phyloP scores from a whole-genome alignment of 305 asterid species.

The Lippia alba region DNA sequence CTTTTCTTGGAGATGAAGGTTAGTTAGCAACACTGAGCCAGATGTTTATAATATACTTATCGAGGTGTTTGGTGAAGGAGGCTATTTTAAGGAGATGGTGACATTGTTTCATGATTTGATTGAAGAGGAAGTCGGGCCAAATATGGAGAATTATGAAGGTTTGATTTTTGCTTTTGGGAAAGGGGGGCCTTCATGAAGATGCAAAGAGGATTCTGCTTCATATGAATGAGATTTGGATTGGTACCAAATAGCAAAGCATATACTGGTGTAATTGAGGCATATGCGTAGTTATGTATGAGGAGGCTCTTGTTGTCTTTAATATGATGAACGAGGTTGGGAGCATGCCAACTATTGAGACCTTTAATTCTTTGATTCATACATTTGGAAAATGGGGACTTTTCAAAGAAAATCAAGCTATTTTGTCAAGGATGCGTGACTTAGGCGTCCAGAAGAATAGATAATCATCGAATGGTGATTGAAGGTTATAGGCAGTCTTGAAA shows the following conservation, averaged over 20 bases:
- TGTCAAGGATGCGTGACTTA: conserved; percentile 72
- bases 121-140: conserved; percentile 93
- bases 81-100: conserved; percentile 97
- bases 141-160: conserved; percentile 97
- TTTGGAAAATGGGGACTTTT: conserved; percentile 90
- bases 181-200: conserved; percentile 91
- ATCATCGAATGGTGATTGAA: conserved; percentile 80
- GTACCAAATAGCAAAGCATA: conserved; percentile 88
- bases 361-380: conserved; percentile 76
- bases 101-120: conserved; percentile 94
- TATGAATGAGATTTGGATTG: conserved; percentile 76
- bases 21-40: conserved; percentile 87
- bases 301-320: conserved; percentile 88
- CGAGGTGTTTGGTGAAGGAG: conserved; percentile 94
- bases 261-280: conserved; percentile 85
- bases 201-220: conserved; percentile 76
- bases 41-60: conserved; percentile 91
- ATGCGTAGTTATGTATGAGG: conserved; percentile 90
- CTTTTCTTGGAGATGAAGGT: conserved; percentile 97
- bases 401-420: conserved; percentile 80
- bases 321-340: conserved; percentile 94
- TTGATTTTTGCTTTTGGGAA: conserved; percentile 88
- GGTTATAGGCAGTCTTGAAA: conserved; percentile 89
- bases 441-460: conserved; percentile 69
- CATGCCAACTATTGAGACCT: conserved; percentile 75